Evolutionary conservation across 108 stramenopile genomes (phyloP), one percentile per base, ranked within the genome.

Genomic region (Cyclotella cryptica): DNA sequence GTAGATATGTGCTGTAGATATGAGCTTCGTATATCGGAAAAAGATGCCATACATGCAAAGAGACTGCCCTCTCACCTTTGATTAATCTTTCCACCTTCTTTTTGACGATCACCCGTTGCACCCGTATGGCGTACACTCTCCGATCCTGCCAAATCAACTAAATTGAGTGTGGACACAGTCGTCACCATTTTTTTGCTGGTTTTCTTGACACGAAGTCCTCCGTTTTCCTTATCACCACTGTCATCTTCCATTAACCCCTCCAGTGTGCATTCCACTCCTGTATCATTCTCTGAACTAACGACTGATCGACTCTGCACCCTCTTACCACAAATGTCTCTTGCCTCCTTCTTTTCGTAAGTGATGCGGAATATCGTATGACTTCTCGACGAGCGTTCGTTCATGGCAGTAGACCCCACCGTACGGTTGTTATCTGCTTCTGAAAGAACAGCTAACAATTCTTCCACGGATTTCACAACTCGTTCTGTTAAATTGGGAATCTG

Each of bases 41-140:
- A 51, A 19, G 19, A 19, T 51, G 8, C 18, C 8, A 3, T 51
- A 19, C 3, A 8, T 22, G n/a, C n/a, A n/a, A 27, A 3, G 26
- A 24, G 10, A 11, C 13, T 58, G 24, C 26, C 21, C 19, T 69
- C 84, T 59, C 71, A 89, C 88, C 92, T 92, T 78, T 95, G 90
- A 84, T 99, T 99, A 84, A 99, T 99, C 59, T 91, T 98, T 28
- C 95, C 98, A 41, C 97, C 98, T 77, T 99, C 99, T 67, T 90
- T 91, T 45, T 87, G 91, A 39, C 96, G 82, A 19, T 74, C 67
- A 13, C 93, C 95, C 45, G 79, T 83, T 10, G 93, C 91, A 7
- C 83, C 71, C 0, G 83, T 84, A 21, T 77, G 81, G 11, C 86
- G 58, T 3, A 88, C 86, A 51, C 75, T 80, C 60, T 88, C 88